Conservation (phyloP, 306 rosid genomes). For the Abrus pulchellus region DNA sequence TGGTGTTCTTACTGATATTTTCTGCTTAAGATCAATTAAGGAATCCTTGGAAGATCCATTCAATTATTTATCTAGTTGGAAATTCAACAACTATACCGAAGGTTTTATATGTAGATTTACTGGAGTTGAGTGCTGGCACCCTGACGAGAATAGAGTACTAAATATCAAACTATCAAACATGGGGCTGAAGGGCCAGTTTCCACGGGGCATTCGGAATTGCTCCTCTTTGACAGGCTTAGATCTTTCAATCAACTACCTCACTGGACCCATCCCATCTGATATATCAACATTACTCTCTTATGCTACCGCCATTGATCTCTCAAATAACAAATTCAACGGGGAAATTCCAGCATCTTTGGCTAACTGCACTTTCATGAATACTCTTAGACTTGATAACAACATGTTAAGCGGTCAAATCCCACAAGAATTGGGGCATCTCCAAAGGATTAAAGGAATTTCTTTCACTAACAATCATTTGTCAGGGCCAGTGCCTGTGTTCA, state of each 20-base stretch:
- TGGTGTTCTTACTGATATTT: background rate
- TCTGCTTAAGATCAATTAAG: conserved; percentile 30
- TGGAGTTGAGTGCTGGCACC: conserved; percentile 49
- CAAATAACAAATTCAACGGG: conserved; percentile 19
- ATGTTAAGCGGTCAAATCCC: conserved; percentile 43
- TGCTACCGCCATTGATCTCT: conserved; percentile 29
- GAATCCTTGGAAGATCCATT: conserved; percentile 37
- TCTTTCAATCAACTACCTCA: conserved; percentile 6
- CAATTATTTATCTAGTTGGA: conserved; percentile 15
- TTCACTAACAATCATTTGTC: conserved; percentile 26
- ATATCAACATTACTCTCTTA: background rate
- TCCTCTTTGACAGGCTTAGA: background rate
- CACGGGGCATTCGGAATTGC: background rate
- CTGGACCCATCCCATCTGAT: conserved; percentile 47
- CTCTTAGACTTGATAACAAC: conserved; percentile 22
- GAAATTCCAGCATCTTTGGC: conserved; percentile 17
- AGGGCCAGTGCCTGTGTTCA: conserved; percentile 36
- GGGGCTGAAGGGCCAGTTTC: conserved; percentile 48
- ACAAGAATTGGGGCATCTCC: background rate
- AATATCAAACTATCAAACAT: background rate
- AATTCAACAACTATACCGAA: background rate
- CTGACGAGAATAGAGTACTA: conserved; percentile 8
- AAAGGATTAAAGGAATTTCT: background rate
- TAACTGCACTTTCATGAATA: background rate
- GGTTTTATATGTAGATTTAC: background rate